These are phyloP conservation scores for Phylloporus gajari DNA, from an alignment of 1,284 basidiomycete species.

Conservation along the genomic window DNA sequence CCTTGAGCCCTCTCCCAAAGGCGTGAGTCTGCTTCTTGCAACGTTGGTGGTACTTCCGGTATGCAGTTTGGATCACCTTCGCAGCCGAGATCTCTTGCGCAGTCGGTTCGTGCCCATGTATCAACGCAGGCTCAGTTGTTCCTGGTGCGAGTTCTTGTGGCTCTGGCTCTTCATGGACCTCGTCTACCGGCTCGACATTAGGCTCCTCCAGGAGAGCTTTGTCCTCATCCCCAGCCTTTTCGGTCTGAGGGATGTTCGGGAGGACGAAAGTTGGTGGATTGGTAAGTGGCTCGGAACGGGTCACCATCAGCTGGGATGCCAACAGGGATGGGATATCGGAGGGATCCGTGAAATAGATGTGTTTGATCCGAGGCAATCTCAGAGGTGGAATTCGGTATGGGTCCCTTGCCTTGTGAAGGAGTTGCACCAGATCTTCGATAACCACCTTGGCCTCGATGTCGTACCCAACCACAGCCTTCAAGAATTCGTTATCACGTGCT, in stretches of 20 bases:
- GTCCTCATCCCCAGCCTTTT: neutral
- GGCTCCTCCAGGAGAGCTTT: neutral
- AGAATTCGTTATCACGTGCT: constrained; percentile 11
- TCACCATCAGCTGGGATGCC: constrained; percentile 21
- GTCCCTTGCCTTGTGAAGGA: constrained; percentile 28
- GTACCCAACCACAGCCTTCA: constrained; percentile 28
- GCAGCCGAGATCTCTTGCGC: too few species aligned
- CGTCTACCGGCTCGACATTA: constrained; percentile 26
- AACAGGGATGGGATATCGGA: constrained; percentile 36
- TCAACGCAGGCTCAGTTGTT: constrained; percentile 18
- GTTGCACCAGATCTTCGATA: constrained; percentile 34
- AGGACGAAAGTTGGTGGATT: constrained; percentile 28
- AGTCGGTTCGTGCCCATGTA: too few species aligned
- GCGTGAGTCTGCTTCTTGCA: too few species aligned
- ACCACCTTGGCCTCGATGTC: constrained; percentile 20
- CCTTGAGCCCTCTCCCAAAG: too few species aligned
- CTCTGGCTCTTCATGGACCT: constrained; percentile 35
- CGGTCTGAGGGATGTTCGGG: constrained; percentile 7
- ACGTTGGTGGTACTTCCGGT: too few species aligned
- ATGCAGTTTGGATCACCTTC: too few species aligned
- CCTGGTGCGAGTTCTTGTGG: constrained; percentile 14
- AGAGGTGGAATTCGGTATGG: neutral
- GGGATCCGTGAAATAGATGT: constrained; percentile 27
- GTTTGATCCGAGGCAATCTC: constrained; percentile 23
- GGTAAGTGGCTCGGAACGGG: constrained; percentile 27